Evolutionary conservation across 2,329 filamentous ascomycete species (phyloP), one percentile per base, ranked within the genome.

Genomic region (Hymenoscyphus occultus): DNA sequence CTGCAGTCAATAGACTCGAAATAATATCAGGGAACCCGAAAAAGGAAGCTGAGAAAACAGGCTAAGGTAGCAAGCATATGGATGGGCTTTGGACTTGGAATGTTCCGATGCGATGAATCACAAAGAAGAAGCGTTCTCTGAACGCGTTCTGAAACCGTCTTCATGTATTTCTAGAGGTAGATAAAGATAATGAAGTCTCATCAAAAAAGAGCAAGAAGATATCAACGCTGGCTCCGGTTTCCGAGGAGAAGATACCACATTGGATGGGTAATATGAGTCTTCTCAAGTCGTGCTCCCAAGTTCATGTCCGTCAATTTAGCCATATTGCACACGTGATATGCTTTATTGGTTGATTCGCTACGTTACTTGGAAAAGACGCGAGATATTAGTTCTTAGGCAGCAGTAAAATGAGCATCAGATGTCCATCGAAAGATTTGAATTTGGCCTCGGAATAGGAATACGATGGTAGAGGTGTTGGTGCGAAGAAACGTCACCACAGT

Each of bases 11-110:
- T 32, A 64, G 45, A 39, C 40, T 63, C 40, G 45, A 56, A 32
- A 35, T 35, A 19, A 45, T 5, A 3, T 45, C 16, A n/a, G 42
- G 16, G 10, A 31, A 31, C 16, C 31, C 10, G 12, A 32, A 39
- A 54, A 54, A 63, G 54, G 54, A 60, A 28, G 31, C n/a, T 13
- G 32, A 32, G 2, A 56, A 56, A 58, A 60, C 35, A 64, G 62
- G 40, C 62, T 64, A 57, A 64, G 60, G 35, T 42, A 56, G 62
- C 28, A 64, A 56, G 62, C 28, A 64, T n/a, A 42, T 60, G 42
- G 56, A 57, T 64, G 31, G 62, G 31, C 40, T 39, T 39, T 31
- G 51, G 39, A 63, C 31, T 62, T 40, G 35, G 35, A n/a, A 12
- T 32, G 12, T 28, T 57, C 39, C 48, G 12, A 13, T 22, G 7